A percentile compares a stretch with the other conserved stretches of the same genome.
Evolutionary conservation across 1,139 yeast genomes (phyloP).

Genomic region (Geotrichum histeridarum): DNA sequence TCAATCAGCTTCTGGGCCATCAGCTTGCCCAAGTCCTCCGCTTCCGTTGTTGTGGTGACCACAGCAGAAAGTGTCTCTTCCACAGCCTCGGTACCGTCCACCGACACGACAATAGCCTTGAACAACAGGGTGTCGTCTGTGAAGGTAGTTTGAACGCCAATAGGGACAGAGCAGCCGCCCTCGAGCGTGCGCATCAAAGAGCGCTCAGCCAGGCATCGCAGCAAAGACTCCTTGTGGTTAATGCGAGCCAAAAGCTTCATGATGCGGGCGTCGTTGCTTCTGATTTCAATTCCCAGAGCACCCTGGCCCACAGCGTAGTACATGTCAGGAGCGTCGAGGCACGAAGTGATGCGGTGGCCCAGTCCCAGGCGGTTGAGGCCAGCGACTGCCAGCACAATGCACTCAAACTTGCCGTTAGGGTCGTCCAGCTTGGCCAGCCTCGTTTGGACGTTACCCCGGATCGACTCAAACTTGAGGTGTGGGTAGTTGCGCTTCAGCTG

Average conservation of each 20-base stretch:
- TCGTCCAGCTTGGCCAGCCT: conserved; percentile 74
- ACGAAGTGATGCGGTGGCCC: conserved; percentile 58
- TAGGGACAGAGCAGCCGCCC: conserved; percentile 97
- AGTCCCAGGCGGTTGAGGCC: conserved; percentile 75
- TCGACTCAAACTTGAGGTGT: conserved; percentile 60
- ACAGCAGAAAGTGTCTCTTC: conserved; percentile 45
- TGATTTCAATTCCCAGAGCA: conserved; percentile 86
- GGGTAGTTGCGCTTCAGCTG: conserved; percentile 59
- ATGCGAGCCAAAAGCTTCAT: conserved; percentile 55
- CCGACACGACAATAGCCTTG: conserved; percentile 70
- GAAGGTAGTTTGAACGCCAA: conserved; percentile 73
- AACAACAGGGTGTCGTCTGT: conserved; percentile 48
- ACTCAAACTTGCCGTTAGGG: conserved; percentile 58
- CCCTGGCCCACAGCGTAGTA: conserved; percentile 98
- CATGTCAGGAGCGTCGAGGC: conserved; percentile 76
- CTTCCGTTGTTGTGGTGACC: conserved; percentile 50
- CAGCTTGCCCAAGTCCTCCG: conserved; percentile 62
- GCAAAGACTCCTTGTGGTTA: conserved; percentile 61
- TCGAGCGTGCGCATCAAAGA: conserved; percentile 80
- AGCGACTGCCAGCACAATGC: conserved; percentile 87
- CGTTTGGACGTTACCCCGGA: conserved; percentile 85
- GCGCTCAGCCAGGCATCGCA: conserved; percentile 87
- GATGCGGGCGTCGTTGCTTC: conserved; percentile 59
- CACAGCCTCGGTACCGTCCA: conserved; percentile 70
- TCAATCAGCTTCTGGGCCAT: conserved; percentile 64